phyloP scores from a whole-genome alignment of 148 eudicot species.

The Amaranthus cruentus region DNA sequence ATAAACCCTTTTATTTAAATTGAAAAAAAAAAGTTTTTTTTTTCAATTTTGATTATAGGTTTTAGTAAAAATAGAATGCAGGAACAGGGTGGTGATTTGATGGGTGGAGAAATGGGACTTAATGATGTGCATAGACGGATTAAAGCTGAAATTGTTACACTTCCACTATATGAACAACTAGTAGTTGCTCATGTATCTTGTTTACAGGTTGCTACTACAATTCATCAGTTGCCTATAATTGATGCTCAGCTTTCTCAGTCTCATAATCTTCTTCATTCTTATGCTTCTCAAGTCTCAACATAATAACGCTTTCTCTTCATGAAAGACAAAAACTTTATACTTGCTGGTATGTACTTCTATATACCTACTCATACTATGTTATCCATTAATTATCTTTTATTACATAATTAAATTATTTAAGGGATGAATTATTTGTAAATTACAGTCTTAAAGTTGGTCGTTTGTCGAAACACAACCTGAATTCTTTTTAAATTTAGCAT shows the following conservation, averaged over 20 bases:
- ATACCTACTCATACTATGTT: no score
- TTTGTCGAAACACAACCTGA: no score
- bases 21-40: background rate
- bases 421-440: no score
- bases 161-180: conserved; percentile 82
- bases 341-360: no score
- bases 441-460: no score
- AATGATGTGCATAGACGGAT: conserved; percentile 30
- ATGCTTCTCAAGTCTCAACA: conserved; percentile 37
- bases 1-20: background rate
- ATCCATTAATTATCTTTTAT: no score
- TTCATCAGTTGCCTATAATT: conserved; percentile 77
- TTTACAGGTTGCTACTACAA: conserved; percentile 84
- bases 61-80: conserved; percentile 38
- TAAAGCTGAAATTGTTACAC: conserved; percentile 67
- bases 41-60: no score
- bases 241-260: conserved; percentile 77
- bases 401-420: no score
- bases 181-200: conserved; percentile 81
- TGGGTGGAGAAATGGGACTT: conserved; percentile 23
- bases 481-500: no score
- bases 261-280: conserved; percentile 60
- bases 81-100: conserved; percentile 52
- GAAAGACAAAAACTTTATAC: background rate
- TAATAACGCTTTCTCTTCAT: conserved; percentile 41